Percentiles rank a stretch among this genome's conserved stretches.
Evolutionary conservation across 78 protist species (phyloP).

Genomic region (Monosiga brevicollis): DNA sequence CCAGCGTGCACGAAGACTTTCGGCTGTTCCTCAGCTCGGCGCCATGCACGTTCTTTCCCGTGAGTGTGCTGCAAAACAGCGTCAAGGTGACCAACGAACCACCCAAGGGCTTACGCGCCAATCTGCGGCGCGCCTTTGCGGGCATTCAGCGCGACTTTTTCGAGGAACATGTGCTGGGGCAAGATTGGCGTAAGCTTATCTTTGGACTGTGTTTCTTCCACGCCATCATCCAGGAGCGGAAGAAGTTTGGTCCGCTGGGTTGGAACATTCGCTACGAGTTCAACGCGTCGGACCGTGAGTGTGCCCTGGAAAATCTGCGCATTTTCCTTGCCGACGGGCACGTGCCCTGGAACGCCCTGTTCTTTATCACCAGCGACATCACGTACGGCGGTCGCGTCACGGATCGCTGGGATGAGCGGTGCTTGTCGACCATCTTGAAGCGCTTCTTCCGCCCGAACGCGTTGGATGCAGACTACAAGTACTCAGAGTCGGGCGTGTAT

Average conservation of each 20-base stretch:
- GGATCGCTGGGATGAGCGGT: conserved; percentile 66
- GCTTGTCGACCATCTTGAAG: conserved; percentile 8
- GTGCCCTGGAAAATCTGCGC: conserved; percentile 34
- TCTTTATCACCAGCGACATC: conserved; percentile 70
- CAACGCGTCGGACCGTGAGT: conserved; percentile 40
- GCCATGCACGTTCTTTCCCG: conserved; percentile 56
- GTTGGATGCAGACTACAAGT: conserved; percentile 37
- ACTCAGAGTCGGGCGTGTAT: conserved; percentile 40
- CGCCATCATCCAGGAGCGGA: conserved; percentile 73
- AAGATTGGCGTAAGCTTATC: conserved; percentile 38
- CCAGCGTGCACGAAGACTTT: conserved; percentile 44
- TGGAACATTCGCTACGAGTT: conserved; percentile 80
- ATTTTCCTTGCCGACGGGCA: conserved; percentile 43
- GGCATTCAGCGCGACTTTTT: background rate
- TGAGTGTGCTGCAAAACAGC: conserved; percentile 57
- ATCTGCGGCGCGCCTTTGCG: conserved; percentile 30
- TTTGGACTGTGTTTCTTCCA: conserved; percentile 73
- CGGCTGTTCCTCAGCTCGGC: conserved; percentile 70
- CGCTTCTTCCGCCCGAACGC: conserved; percentile 22
- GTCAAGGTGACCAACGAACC: conserved; percentile 71
- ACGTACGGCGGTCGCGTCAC: conserved; percentile 92
- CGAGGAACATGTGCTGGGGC: conserved; percentile 10
- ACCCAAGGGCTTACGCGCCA: conserved; percentile 68
- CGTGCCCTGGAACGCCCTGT: conserved; percentile 59
- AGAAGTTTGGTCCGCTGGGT: conserved; percentile 73